phyloP scores from a whole-genome alignment of 73 alveolate species.

The Uronychia binucleata region DNA sequence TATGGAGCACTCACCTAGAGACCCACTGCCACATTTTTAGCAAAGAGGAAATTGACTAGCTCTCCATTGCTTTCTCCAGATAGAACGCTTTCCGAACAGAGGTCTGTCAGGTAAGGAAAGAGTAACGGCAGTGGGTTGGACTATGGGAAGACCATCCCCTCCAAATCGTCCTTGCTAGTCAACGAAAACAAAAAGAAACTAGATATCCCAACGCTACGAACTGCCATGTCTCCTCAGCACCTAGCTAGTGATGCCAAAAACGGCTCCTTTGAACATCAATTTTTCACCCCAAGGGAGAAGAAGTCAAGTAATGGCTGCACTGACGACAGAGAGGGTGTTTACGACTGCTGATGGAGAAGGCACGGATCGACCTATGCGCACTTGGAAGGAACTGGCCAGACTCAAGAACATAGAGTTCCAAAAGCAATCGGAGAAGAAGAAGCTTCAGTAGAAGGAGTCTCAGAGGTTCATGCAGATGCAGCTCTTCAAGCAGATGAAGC shows the following conservation, averaged over 20 bases:
- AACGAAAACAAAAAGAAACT: background rate
- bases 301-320: background rate
- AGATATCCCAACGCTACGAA: background rate
- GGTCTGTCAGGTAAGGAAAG: no score
- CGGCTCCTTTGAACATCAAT: background rate
- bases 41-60: no score
- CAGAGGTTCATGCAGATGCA: background rate
- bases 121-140: background rate
- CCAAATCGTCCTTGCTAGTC: background rate
- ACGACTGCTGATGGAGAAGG: background rate
- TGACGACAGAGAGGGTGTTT: background rate
- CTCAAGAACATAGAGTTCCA: background rate
- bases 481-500: background rate
- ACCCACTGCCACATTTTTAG: no score
- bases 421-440: background rate
- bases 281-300: background rate
- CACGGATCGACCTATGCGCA: background rate
- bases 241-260: background rate
- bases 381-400: background rate
- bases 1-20: background rate
- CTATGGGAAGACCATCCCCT: background rate
- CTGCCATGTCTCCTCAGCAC: conserved; percentile 1
- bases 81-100: background rate
- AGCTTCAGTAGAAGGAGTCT: background rate
- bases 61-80: background rate